These are phyloP conservation scores for Colletotrichum gloeosporioides DNA, from an alignment of 2,329 filamentous ascomycete genomes.

Conservation along the genomic window DNA sequence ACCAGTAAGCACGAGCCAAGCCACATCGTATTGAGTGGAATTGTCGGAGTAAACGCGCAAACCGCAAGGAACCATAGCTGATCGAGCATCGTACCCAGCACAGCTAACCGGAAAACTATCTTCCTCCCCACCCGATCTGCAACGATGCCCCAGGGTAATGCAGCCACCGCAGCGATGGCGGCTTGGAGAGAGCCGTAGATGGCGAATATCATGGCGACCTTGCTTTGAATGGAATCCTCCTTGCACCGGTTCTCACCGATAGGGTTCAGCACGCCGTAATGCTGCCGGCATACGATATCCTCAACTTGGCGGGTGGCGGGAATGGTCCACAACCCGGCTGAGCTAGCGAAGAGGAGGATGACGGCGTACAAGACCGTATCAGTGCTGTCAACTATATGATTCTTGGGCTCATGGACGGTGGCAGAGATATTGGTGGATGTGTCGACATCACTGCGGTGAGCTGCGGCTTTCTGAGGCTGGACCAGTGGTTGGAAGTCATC, in stretches of 20 bases:
- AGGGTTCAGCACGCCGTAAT: neutral
- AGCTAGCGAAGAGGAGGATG: neutral
- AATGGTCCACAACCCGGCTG: neutral
- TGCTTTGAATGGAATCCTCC: constrained; percentile 36
- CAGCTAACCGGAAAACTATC: constrained; percentile 33
- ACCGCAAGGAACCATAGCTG: constrained; percentile 34
- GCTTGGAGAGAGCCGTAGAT: constrained; percentile 33
- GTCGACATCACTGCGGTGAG: neutral
- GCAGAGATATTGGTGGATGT: neutral
- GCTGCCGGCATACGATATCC: neutral
- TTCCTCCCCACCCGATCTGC: constrained; percentile 43
- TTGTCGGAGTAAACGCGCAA: constrained; percentile 33
- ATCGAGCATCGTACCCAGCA: constrained; percentile 33
- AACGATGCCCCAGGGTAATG: constrained; percentile 41
- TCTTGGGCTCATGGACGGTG: neutral
- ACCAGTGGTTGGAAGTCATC: neutral
- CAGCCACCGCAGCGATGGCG: constrained; percentile 32
- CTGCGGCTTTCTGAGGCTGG: neutral
- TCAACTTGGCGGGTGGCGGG: neutral
- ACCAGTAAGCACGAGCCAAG: constrained; percentile 23
- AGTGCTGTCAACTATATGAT: neutral
- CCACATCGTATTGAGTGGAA: constrained; percentile 15
- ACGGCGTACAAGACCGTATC: neutral
- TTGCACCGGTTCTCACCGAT: constrained; percentile 26
- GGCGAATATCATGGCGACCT: constrained; percentile 40